Evolutionary conservation across 1,284 basidiomycete genomes (phyloP).

Genomic region (Cutaneotrichosporon curvatum): DNA sequence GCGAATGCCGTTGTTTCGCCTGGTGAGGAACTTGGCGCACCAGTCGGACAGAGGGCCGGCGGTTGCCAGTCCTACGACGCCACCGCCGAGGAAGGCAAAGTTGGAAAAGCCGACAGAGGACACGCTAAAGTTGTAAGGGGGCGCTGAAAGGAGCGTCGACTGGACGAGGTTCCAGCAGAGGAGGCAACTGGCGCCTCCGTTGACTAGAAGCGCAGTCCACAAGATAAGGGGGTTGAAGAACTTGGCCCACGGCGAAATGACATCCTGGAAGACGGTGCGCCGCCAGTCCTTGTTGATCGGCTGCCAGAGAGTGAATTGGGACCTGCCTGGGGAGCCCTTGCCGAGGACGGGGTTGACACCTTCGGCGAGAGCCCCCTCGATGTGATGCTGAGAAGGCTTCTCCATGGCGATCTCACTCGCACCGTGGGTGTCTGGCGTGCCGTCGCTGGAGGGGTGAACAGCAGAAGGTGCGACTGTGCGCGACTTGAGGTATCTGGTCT

Average conservation of each 20-base stretch:
- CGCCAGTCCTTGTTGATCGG: slow-evolving; percentile 11
- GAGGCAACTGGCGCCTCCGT: slow-evolving; percentile 9
- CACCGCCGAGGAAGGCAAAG: slow-evolving; percentile 17
- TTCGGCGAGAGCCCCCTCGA: not conserved
- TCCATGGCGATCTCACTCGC: too few relatives aligned
- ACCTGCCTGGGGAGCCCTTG: not conserved
- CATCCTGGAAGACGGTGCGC: slow-evolving; percentile 6
- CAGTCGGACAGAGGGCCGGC: slow-evolving; percentile 13
- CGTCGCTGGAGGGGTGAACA: too few relatives aligned
- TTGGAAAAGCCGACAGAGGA: slow-evolving; percentile 10
- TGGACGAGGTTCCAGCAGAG: slow-evolving; percentile 15
- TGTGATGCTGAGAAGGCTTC: too few relatives aligned
- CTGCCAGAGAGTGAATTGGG: slow-evolving; percentile 12
- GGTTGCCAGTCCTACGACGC: slow-evolving; percentile 13
- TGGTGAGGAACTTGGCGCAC: slow-evolving; percentile 6
- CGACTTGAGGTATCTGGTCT: slow-evolving; percentile 6
- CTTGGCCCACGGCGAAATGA: slow-evolving; percentile 11
- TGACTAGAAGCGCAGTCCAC: slow-evolving; percentile 8
- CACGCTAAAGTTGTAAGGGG: slow-evolving; percentile 8
- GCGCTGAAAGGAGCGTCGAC: not conserved
- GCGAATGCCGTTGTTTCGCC: slow-evolving; percentile 12
- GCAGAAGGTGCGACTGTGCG: too few relatives aligned
- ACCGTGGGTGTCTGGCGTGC: too few relatives aligned
- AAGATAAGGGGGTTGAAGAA: slow-evolving; percentile 16
- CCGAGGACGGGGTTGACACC: not conserved